These are phyloP conservation scores for Paraurostyla sp. DNA, from an alignment of 73 alveolate species.

Conservation along the genomic window DNA sequence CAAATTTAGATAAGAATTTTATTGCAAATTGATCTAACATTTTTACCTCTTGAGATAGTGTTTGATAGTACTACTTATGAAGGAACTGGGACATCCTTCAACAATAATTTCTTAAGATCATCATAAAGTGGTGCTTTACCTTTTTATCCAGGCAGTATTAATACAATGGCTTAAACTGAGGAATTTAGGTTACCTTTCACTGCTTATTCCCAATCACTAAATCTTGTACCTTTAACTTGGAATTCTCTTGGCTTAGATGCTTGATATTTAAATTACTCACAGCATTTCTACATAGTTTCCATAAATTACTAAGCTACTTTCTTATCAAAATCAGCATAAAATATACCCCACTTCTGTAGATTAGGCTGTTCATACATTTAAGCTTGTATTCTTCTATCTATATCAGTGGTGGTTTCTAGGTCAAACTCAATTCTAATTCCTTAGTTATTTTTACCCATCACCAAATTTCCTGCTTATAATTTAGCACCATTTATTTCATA, in stretches of 20 bases:
- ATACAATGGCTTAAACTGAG: constrained; percentile 56
- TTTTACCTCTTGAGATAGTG: constrained; percentile 74
- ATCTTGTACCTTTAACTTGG: constrained; percentile 60
- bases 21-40: constrained; percentile 73
- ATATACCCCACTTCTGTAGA: constrained; percentile 86
- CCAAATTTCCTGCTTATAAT: constrained; percentile 76
- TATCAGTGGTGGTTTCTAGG: constrained; percentile 75
- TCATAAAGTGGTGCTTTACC: constrained; percentile 86
- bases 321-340: constrained; percentile 79
- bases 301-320: constrained; percentile 71
- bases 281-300: constrained; percentile 73
- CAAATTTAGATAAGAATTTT: constrained; percentile 80
- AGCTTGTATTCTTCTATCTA: constrained; percentile 89
- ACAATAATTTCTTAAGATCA: constrained; percentile 74
- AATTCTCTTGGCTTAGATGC: constrained; percentile 74
- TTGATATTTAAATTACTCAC: constrained; percentile 64
- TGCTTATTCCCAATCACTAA: constrained; percentile 75
- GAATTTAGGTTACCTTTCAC: constrained; percentile 61
- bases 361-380: constrained; percentile 84
- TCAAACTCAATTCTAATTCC: constrained; percentile 50
- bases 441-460: constrained; percentile 69
- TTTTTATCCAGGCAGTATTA: constrained; percentile 83
- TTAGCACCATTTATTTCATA: constrained; percentile 65
- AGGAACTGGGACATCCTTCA: constrained; percentile 72
- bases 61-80: constrained; percentile 78